Percentiles rank a stretch among this genome's conserved stretches.
Conservation (phyloP, 148 eudicot species). For the Chenopodium suecicum region DNA sequence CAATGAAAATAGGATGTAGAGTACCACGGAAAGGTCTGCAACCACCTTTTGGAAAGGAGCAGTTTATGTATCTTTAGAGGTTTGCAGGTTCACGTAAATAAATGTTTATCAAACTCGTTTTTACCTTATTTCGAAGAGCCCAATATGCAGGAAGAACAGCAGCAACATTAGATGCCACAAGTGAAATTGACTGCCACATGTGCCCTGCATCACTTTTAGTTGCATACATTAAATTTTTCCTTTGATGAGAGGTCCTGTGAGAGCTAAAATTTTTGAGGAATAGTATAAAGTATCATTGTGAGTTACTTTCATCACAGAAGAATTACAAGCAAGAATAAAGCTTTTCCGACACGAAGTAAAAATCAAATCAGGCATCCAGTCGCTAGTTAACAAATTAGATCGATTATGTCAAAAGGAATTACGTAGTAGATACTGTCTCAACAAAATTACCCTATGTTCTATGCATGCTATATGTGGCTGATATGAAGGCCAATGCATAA, state of each 20-base stretch:
- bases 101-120: neutral
- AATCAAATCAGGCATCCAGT: neutral
- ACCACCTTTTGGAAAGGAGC: neutral
- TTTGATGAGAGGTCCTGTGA: neutral
- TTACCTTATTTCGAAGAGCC: constrained; percentile 81
- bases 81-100: too few species aligned
- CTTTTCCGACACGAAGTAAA: neutral
- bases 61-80: neutral
- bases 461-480: constrained; percentile 5
- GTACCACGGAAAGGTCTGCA: neutral
- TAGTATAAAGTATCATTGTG: neutral
- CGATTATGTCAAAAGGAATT: neutral
- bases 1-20: too few species aligned
- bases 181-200: constrained; percentile 75
- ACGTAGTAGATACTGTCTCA: neutral
- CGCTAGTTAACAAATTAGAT: neutral
- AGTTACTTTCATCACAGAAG: neutral
- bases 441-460: neutral
- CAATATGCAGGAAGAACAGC: constrained; percentile 91
- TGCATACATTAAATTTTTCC: constrained; percentile 2
- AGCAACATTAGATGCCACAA: constrained; percentile 91
- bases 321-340: neutral
- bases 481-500: neutral
- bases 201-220: constrained; percentile 65
- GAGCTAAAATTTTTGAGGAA: neutral